Base-by-base conservation (phyloP, 2,329 filamentous ascomycete genomes). In the Huntiella bhutanensis region DNA sequence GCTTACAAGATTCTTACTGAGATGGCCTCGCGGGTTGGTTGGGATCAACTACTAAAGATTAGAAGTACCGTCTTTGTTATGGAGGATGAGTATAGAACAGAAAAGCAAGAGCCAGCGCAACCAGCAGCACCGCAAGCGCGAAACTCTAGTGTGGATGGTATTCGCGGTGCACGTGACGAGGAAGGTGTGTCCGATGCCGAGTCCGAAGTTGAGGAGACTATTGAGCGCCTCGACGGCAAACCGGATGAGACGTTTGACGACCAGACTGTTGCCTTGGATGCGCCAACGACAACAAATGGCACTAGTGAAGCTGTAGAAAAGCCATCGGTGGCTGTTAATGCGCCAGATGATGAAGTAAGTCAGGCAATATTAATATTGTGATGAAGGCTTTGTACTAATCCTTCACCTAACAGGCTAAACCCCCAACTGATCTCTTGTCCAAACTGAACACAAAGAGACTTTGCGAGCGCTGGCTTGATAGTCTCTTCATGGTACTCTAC, bases 401-500 rank as follows among this genome's bases (percentile, higher is more conserved):
- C 16, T 8, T 11, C 5, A 22, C 19, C 13, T 39, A 10, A 28
- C 3, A 28, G 22, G 22, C 19, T 41, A 33, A 77, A 49, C 69
- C 74, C 22, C 72, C 75, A 4, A 77, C 85, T 53, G 73, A 80
- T 48, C 71, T 82, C 53, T 82, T 93, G 54, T 87, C 86, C 5
- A 83, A 88, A 55, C 85, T 98, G 58, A 91, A 92, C 59, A 94
- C 95, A 62, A 98, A 98, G 66, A 80, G 91, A 1, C 74, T 98
- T 1, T 98, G 91, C 57, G 91, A 98, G 63, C 78, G 91, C 54
- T 98, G 91, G 91, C 73, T 98, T 2, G 91, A 98, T 62, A 96
- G 93, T 56, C 71, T 98, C 16, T 98, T 98, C 66, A 98, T 98
- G 91, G 91, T 96, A 0, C 71, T 98, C 2, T 98, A 98, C 60